These are phyloP conservation scores for Monilinia fructigena DNA, from an alignment of 2,329 filamentous ascomycete species.

Conservation along the genomic window DNA sequence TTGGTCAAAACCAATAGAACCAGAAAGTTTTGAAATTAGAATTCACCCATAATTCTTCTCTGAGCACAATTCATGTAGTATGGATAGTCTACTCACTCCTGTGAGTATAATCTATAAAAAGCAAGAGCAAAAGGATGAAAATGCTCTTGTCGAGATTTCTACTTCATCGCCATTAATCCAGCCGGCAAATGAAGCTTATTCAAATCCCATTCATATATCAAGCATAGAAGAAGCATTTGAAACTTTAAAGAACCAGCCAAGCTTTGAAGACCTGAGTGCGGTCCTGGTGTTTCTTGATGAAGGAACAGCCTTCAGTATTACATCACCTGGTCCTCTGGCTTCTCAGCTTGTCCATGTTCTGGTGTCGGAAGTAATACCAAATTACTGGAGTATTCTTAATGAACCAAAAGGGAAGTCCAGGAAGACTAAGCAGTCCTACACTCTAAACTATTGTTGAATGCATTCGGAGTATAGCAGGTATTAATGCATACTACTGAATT, in stretches of 20 bases:
- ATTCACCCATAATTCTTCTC: not conserved
- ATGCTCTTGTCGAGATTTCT: constrained; percentile 32
- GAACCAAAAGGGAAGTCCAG: constrained; percentile 43
- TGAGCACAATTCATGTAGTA: constrained; percentile 37
- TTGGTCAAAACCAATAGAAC: not conserved
- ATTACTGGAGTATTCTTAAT: constrained; percentile 72
- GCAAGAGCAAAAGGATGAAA: constrained; percentile 25
- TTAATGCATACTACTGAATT: constrained; percentile 73
- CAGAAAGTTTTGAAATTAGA: not conserved
- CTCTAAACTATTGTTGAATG: constrained; percentile 55
- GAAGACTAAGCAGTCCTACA: constrained; percentile 32
- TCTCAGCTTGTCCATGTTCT: constrained; percentile 75
- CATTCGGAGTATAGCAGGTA: constrained; percentile 70
- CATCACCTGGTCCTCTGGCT: constrained; percentile 61
- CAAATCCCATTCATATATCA: constrained; percentile 23
- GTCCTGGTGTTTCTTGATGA: constrained; percentile 53
- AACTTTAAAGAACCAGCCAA: constrained; percentile 60
- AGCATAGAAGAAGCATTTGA: constrained; percentile 54
- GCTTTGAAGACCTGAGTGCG: constrained; percentile 54
- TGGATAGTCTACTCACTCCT: constrained; percentile 51
- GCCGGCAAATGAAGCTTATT: constrained; percentile 23
- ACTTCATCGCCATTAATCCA: constrained; percentile 24
- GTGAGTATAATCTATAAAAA: constrained; percentile 45
- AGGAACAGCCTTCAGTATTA: constrained; percentile 53
- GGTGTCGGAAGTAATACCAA: constrained; percentile 71